Evolutionary conservation across 257 asterid species (phyloP).

Genomic region (Nicotiana obtusifolia): DNA sequence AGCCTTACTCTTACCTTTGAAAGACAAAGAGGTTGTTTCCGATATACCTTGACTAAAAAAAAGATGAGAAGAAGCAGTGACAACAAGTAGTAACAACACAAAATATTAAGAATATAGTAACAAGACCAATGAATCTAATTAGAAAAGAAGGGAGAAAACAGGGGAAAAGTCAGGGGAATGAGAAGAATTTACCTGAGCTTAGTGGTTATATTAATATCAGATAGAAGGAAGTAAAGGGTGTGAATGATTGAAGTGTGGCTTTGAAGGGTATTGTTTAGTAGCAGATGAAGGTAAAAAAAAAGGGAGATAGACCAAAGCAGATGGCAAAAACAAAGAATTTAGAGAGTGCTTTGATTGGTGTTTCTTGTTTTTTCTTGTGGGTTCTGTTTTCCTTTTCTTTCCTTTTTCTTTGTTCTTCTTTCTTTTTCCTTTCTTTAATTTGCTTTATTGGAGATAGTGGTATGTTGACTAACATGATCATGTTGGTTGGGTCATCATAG

Average conservation of each 20-base stretch:
- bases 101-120: neutral
- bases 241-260: too few relatives aligned
- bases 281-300: neutral
- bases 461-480: constrained; percentile 27
- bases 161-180: neutral
- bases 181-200: neutral
- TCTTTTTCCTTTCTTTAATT: constrained; percentile 11
- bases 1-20: too few relatives aligned
- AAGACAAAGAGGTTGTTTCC: too few relatives aligned
- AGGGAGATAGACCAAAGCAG: constrained; percentile 10
- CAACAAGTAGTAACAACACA: too few relatives aligned
- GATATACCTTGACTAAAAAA: too few relatives aligned
- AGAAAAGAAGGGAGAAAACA: neutral
- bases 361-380: neutral
- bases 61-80: too few relatives aligned
- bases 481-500: constrained; percentile 43
- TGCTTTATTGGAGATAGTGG: constrained; percentile 35
- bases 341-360: neutral
- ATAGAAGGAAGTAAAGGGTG: neutral
- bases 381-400: constrained; percentile 5
- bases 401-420: neutral
- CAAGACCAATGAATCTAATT: neutral
- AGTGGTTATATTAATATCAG: neutral
- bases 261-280: neutral
- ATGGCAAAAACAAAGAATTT: neutral